These are phyloP conservation scores for Gilbertella persicaria DNA, from an alignment of 371 early-diverging fungal genomes.

Conservation along the genomic window DNA sequence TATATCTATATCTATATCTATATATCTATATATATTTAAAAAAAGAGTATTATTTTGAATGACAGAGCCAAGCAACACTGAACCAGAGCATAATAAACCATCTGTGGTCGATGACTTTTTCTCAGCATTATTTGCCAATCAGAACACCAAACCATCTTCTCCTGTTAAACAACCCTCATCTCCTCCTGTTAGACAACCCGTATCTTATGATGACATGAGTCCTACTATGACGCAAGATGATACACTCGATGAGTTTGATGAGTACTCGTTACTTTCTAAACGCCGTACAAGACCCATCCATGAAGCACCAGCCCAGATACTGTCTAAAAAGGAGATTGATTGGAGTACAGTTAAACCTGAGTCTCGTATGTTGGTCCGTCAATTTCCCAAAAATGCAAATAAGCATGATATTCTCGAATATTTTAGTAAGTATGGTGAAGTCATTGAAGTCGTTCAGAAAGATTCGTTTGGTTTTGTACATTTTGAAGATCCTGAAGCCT, in stretches of 20 bases:
- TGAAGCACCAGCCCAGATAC: constrained; percentile 12
- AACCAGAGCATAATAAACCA: constrained; percentile 10
- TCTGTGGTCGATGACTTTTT: constrained; percentile 53
- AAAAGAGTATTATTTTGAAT: no score
- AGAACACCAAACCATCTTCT: constrained; percentile 73
- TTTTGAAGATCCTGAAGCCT: constrained; percentile 39
- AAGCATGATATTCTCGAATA: constrained; percentile 39
- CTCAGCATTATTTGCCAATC: constrained; percentile 54
- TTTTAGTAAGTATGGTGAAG: constrained; percentile 51
- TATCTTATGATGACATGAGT: not conserved
- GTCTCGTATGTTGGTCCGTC: constrained; percentile 45
- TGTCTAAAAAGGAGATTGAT: constrained; percentile 31
- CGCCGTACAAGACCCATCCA: constrained; percentile 4
- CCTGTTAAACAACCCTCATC: constrained; percentile 33
- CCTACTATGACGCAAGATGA: constrained; percentile 13
- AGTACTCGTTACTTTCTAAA: constrained; percentile 40
- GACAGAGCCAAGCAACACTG: constrained; percentile 10
- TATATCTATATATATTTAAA: no score
- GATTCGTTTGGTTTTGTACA: constrained; percentile 46
- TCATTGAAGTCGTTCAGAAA: constrained; percentile 43
- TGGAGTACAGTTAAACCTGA: constrained; percentile 39
- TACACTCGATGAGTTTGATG: constrained; percentile 51
- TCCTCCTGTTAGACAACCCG: not conserved
- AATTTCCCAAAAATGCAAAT: constrained; percentile 34
- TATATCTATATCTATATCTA: no score